These are phyloP conservation scores for Zygosaccharomyces pseudobailii DNA, from an alignment of 1,139 yeast species.

Conservation along the genomic window DNA sequence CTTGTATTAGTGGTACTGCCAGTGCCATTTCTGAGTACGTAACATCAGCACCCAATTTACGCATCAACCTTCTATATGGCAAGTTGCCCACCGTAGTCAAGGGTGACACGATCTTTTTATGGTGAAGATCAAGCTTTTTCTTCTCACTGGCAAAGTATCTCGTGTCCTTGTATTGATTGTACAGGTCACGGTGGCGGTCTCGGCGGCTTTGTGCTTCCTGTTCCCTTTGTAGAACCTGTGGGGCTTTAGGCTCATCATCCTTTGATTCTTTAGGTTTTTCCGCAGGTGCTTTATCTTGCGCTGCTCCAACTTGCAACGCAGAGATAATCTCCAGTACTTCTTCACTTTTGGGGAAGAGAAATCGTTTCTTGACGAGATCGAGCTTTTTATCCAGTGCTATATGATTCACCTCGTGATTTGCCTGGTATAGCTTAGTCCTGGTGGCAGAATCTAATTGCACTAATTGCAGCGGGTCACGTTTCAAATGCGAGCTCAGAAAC, in stretches of 20 bases:
- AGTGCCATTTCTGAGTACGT: constrained; percentile 97
- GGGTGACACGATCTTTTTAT: constrained; percentile 89
- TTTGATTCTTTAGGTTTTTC: constrained; percentile 20
- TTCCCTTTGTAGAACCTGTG: constrained; percentile 29
- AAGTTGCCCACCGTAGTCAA: constrained; percentile 95
- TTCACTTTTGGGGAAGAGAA: constrained; percentile 52
- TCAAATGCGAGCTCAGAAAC: constrained; percentile 76
- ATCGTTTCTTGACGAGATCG: constrained; percentile 58
- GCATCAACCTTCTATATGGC: constrained; percentile 93
- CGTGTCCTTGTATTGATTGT: constrained; percentile 64
- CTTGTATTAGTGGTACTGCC: constrained; percentile 74
- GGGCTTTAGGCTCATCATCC: constrained; percentile 19
- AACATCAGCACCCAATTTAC: constrained; percentile 82
- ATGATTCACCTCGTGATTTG: constrained; percentile 62
- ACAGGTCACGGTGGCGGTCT: constrained; percentile 34
- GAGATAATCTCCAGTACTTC: constrained; percentile 54
- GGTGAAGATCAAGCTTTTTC: constrained; percentile 58
- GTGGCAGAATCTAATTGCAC: constrained; percentile 38
- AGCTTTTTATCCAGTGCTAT: constrained; percentile 50
- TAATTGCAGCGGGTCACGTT: constrained; percentile 45
- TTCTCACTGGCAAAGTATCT: constrained; percentile 80
- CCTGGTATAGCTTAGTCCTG: constrained; percentile 34
- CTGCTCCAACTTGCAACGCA: constrained; percentile 37
- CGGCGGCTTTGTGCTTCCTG: constrained; percentile 31
- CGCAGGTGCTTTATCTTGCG: constrained; percentile 22